A percentile compares a stretch with the other conserved stretches of the same genome.
phyloP scores from a whole-genome alignment of 78 protist genomes.

The Guillardia theta region DNA sequence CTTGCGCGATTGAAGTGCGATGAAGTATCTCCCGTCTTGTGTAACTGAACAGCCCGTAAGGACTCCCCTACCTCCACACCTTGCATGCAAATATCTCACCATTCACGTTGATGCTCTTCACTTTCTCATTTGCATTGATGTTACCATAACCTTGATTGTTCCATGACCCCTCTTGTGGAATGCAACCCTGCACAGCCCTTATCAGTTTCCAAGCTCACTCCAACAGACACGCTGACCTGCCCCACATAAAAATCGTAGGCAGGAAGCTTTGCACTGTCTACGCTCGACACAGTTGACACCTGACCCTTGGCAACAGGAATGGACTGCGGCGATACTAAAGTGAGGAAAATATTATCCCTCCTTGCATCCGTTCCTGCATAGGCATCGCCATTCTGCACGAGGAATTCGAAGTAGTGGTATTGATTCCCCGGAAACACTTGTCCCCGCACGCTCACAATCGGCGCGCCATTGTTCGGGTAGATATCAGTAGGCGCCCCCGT shows the following conservation, averaged over 20 bases:
- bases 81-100: not conserved
- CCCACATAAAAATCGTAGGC: conserved; percentile 22
- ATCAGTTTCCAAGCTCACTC: too few relatives aligned
- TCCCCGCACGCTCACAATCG: not conserved
- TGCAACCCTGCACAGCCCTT: too few relatives aligned
- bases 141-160: conserved; percentile 21
- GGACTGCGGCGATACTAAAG: not conserved
- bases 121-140: not conserved
- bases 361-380: not conserved
- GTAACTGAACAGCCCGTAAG: not conserved
- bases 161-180: conserved; percentile 4
- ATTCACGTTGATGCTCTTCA: not conserved
- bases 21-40: not conserved
- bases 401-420: not conserved
- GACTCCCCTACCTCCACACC: not conserved
- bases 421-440: not conserved
- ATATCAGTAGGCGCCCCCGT: not conserved
- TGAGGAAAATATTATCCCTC: not conserved
- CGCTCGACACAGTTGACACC: not conserved
- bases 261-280: not conserved
- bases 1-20: conserved; percentile 6
- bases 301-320: not conserved
- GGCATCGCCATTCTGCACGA: not conserved
- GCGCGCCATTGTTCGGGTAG: not conserved
- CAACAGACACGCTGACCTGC: too few relatives aligned